phyloP scores from a whole-genome alignment of 371 early-diverging fungal species.

The Chytridiales sp. region DNA sequence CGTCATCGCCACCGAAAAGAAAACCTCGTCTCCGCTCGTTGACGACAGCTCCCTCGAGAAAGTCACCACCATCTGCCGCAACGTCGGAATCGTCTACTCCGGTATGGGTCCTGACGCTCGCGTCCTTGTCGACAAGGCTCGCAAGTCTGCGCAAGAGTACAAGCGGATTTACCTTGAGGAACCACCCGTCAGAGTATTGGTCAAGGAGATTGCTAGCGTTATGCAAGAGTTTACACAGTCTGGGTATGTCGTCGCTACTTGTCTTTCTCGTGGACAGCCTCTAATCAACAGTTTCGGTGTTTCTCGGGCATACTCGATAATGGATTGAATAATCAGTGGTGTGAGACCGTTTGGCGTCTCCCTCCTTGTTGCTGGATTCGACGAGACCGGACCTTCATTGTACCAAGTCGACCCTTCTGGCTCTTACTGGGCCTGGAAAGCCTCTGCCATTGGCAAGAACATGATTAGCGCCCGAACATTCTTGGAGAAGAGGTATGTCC shows the following conservation, averaged over 20 bases:
- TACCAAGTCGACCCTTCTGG: conserved; percentile 99
- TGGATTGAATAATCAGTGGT: conserved; percentile 63
- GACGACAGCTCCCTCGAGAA: conserved; percentile 88
- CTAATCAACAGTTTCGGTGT: background rate
- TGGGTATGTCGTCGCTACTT: conserved; percentile 63
- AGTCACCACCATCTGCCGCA: conserved; percentile 85
- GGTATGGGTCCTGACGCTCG: conserved; percentile 98
- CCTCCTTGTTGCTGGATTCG: conserved; percentile 92
- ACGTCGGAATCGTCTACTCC: conserved; percentile 96
- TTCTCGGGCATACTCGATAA: background rate
- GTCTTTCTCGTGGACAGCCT: background rate
- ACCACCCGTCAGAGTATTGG: conserved; percentile 90
- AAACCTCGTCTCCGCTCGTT: conserved; percentile 87
- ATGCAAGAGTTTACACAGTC: conserved; percentile 99
- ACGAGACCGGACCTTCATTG: conserved; percentile 85
- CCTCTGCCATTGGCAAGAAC: conserved; percentile 98
- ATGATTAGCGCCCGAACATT: conserved; percentile 98
- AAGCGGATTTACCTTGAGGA: conserved; percentile 91
- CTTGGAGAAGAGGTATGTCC: conserved; percentile 86
- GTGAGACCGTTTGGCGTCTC: conserved; percentile 99
- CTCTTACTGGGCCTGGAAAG: conserved; percentile 98
- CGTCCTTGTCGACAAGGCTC: conserved; percentile 90
- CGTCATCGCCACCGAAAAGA: conserved; percentile 98
- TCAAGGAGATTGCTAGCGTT: conserved; percentile 92
- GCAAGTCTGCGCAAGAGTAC: conserved; percentile 95